A percentile compares a stretch with the other conserved stretches of the same genome.
These are phyloP conservation scores for Botryosphaeria dothidea DNA, from an alignment of 2,329 filamentous ascomycete genomes.

Conservation along the genomic window DNA sequence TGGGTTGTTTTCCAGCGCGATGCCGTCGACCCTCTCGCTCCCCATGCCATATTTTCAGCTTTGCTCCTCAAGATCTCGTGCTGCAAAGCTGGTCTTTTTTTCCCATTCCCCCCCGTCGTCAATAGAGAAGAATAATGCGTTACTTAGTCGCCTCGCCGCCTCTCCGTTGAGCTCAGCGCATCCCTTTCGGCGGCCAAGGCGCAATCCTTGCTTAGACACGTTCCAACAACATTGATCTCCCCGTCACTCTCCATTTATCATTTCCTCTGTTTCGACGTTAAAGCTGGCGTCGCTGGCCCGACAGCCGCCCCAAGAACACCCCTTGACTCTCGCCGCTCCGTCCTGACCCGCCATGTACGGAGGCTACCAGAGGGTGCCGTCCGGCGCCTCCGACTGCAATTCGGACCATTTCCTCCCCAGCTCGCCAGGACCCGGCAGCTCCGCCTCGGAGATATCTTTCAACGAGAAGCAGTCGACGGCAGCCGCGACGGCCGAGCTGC, in stretches of 20 bases:
- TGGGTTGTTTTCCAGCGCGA: background rate
- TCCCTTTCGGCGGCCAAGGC: background rate
- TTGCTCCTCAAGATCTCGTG: background rate
- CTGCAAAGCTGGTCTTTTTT: background rate
- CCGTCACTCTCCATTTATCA: background rate
- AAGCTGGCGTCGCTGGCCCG: background rate
- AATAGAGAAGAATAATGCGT: background rate
- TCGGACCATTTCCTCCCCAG: background rate
- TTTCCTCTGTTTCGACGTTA: background rate
- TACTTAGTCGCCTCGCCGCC: background rate
- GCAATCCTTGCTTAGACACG: slow-evolving; percentile 14
- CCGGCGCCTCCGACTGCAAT: background rate
- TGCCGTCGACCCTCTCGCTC: background rate
- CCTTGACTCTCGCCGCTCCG: background rate
- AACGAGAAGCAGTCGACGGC: slow-evolving; percentile 1
- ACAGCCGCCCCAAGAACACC: background rate
- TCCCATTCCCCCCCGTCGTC: background rate
- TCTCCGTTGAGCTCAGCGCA: background rate
- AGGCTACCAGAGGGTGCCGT: slow-evolving; percentile 11
- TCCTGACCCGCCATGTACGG: background rate
- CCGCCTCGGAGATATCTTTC: background rate
- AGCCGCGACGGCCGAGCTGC: background rate
- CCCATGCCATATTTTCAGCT: background rate
- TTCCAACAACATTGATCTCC: background rate
- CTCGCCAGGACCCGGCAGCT: background rate